Evolutionary conservation across 306 rosid species (phyloP), one percentile per base, ranked within the genome.

Genomic region (Gleditsia sinensis): DNA sequence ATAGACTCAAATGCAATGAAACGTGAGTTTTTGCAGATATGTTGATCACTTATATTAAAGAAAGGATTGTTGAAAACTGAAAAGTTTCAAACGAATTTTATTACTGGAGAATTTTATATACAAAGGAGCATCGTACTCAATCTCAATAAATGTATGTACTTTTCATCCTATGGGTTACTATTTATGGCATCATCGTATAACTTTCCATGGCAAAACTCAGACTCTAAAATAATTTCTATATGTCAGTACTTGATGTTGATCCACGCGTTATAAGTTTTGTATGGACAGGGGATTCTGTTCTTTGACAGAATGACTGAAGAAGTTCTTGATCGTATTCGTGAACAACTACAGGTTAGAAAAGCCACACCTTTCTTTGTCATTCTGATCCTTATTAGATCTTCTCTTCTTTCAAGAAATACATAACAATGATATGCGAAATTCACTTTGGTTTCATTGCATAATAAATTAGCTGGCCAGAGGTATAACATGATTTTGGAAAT

Each of bases 291-390:
- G 25, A 55, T 88, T 62, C 86, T 94, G 71, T 94, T 91, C 88
- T 91, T 94, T 66, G 97, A 94, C 53, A 88, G 96, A 87, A 94
- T 94, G 98, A 86, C 82, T 28, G 96, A 88, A n/a, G 88, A 80
- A 50, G 92, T 90, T 84, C 88, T 91, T 32, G 89, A 84, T 21
- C 72, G 85, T 46, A 80, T 91, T 66, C 75, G 79, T 23, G 68
- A 68, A 76, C 90, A 90, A 72, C 84, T 94, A 69, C 91, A 88
- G 92, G 96, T 86, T 72, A 70, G 84, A 40, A 57, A 76, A 55
- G 61, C n/a, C 48, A 16, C 23, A 30, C 75, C 34, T 32, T 34
- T 61, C n/a, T 40, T 24, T 75, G 53, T 43, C 76, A 28, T 66
- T 78, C 59, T 61, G 19, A 53, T 68, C 48, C 43, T 28, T 16